Percentiles rank a stretch among this genome's conserved stretches.
Evolutionary conservation across 2,329 filamentous ascomycete genomes (phyloP).

Genomic region (Seiridium unicorne): DNA sequence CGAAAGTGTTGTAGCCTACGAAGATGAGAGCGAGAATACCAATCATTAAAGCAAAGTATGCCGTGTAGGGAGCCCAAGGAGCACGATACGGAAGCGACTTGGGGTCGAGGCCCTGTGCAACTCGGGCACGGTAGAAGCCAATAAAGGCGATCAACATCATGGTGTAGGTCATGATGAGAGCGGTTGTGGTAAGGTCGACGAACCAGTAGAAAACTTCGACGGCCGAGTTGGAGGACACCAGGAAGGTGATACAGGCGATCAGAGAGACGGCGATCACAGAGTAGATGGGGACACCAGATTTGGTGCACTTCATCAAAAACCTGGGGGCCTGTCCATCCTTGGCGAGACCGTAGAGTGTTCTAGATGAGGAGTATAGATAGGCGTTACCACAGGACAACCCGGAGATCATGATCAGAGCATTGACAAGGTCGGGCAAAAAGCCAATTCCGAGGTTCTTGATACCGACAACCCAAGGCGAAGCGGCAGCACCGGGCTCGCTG

Average conservation of each 20-base stretch:
- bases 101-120: constrained; percentile 49
- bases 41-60: constrained; percentile 47
- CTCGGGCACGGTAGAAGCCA: constrained; percentile 49
- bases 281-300: constrained; percentile 42
- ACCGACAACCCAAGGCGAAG: constrained; percentile 50
- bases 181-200: constrained; percentile 38
- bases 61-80: constrained; percentile 48
- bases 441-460: constrained; percentile 54
- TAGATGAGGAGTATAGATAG: constrained; percentile 17
- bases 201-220: constrained; percentile 39
- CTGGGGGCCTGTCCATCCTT: constrained; percentile 31
- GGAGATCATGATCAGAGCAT: constrained; percentile 37
- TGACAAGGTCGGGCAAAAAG: constrained; percentile 56
- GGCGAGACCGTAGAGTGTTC: constrained; percentile 25
- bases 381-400: constrained; percentile 21
- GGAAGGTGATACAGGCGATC: constrained; percentile 34
- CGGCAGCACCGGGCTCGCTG: constrained; percentile 46
- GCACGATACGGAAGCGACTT: constrained; percentile 48
- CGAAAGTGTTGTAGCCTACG: constrained; percentile 55
- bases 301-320: constrained; percentile 37
- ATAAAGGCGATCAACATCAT: constrained; percentile 44
- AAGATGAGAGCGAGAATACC: constrained; percentile 50
- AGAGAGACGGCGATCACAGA: constrained; percentile 29
- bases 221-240: constrained; percentile 35
- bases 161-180: constrained; percentile 42